Evolutionary conservation across 495 filamentous ascomycete species (phyloP), one percentile per base, ranked within the genome.

Genomic region (Pseudoneurospora amorphoporcata): DNA sequence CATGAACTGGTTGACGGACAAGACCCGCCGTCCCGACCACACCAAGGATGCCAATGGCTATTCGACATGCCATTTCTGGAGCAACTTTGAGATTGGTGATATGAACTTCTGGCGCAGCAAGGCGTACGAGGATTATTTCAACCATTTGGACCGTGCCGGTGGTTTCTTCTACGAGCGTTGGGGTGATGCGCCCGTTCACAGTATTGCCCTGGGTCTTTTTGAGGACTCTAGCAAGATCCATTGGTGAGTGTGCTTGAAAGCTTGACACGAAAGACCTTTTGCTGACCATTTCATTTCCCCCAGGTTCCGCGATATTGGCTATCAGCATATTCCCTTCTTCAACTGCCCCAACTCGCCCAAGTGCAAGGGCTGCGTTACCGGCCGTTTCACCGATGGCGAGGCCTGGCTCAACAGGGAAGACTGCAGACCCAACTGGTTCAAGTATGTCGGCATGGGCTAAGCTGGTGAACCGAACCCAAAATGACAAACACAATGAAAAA

Each of bases 31-130:
- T 68, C 95, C 96, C 8, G 87, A 93, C 19, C 92, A 97, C 81
- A 92, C 91, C 76, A 73, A 83, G 23, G 88, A 89, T 68, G 94
- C 93, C 39, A 90, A 95, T 72, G 95, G 95, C 43, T 99, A 98
- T 85, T 95, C 92, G 12, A 99, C 96, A n/a, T 99, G 96, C 81
- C 96, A 99, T 82, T 99, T 99, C 86, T 99, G 96, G 96, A 94
- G 90, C 72, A 99, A 99, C 83, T 99, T 99, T 78, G 96, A 99
- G 83, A 96, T 99, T 76, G 96, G 89, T 41, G 94, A 97, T 79
- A 89, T 99, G 88, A 88, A 87, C 73, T 98, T 99, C 84, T 99
- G 94, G 93, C 87, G 96, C 12, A 91, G 94, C 76, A 88, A 94
- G 80, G 86, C 88, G 69, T 99, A 99, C 80, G 91, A 95, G 79